phyloP scores from a whole-genome alignment of 441 rosid species.

The Gossypium lobatum region DNA sequence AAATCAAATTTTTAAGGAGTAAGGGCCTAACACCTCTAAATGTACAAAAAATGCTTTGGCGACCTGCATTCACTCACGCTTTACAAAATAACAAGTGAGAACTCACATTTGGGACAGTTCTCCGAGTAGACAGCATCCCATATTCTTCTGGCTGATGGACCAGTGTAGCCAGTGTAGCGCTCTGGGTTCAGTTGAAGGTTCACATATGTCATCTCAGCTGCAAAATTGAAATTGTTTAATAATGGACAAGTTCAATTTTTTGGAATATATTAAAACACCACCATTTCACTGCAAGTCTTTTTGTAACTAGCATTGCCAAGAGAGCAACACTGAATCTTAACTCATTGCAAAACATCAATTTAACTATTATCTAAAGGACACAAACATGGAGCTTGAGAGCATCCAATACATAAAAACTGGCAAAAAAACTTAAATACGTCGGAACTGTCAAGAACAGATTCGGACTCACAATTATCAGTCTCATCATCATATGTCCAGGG shows the following conservation, averaged over 20 bases:
- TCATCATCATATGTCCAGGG: slow-evolving; percentile 97
- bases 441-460: background rate
- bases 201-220: slow-evolving; percentile 93
- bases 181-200: slow-evolving; percentile 90
- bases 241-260: background rate
- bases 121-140: slow-evolving; percentile 95
- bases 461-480: slow-evolving; percentile 67
- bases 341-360: background rate
- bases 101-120: slow-evolving; percentile 83
- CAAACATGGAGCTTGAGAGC: background rate
- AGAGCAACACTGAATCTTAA: background rate
- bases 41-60: background rate
- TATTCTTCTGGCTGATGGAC: slow-evolving; percentile 95
- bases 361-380: background rate
- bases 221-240: slow-evolving; percentile 19
- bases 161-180: slow-evolving; percentile 82
- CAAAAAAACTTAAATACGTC: background rate
- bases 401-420: background rate
- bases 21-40: background rate
- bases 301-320: background rate
- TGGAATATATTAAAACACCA: background rate
- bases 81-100: background rate
- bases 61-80: background rate
- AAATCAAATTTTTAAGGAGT: background rate
- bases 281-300: background rate